A percentile compares a stretch with the other conserved stretches of the same genome.
Conservation (phyloP, 495 filamentous ascomycete genomes). For the Xylaria grammica region DNA sequence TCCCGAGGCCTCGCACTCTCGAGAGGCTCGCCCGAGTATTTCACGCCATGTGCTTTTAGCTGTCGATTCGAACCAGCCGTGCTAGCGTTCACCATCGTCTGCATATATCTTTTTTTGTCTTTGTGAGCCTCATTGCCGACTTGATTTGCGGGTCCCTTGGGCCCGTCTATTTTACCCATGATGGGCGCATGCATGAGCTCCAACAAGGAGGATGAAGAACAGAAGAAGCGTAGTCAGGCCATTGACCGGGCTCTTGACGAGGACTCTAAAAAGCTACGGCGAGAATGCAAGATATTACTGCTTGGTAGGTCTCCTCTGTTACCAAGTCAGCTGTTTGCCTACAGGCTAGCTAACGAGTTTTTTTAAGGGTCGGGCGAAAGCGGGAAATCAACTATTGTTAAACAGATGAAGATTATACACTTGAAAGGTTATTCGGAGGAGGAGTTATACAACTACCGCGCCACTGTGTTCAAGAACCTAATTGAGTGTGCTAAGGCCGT, state of each 20-base stretch:
- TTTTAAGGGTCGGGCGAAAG: constrained; percentile 90
- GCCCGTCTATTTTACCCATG: constrained; percentile 36
- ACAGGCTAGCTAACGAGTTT: constrained; percentile 18
- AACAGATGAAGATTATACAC: constrained; percentile 99
- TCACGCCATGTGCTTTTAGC: constrained; percentile 16
- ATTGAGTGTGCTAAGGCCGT: constrained; percentile 94
- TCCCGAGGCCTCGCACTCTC: background rate
- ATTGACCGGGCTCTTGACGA: constrained; percentile 94
- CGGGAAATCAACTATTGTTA: constrained; percentile 98
- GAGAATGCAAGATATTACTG: constrained; percentile 98
- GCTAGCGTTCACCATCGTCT: background rate
- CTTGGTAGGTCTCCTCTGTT: constrained; percentile 66
- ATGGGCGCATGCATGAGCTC: constrained; percentile 95
- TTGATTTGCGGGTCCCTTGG: constrained; percentile 12
- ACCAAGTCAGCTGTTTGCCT: background rate
- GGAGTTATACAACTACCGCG: constrained; percentile 88
- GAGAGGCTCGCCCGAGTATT: background rate
- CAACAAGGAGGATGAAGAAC: constrained; percentile 79
- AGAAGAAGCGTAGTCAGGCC: constrained; percentile 90
- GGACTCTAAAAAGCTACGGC: constrained; percentile 83
- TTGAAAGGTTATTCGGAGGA: constrained; percentile 94
- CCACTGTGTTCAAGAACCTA: constrained; percentile 97
- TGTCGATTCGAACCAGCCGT: background rate
- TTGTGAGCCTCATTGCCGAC: background rate
- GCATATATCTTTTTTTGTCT: background rate